These are phyloP conservation scores for Beta corolliflora DNA, from an alignment of 179 eudicot genomes.

Conservation along the genomic window DNA sequence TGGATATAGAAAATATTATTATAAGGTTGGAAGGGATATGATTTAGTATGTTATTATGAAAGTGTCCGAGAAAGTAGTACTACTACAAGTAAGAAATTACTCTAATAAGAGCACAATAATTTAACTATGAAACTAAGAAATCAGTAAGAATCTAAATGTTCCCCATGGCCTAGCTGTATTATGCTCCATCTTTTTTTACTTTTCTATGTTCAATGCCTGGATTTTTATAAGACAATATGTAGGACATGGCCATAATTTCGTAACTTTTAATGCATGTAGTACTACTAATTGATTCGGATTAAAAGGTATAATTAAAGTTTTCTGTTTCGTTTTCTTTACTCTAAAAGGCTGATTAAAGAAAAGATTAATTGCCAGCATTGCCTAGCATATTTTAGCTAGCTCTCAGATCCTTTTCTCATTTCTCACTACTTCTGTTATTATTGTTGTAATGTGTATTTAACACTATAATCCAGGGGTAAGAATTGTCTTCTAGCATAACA, in stretches of 20 bases:
- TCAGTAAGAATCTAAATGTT: slow-evolving; percentile 19
- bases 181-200: slow-evolving; percentile 28
- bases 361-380: neutral
- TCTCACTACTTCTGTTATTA: neutral
- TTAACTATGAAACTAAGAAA: neutral
- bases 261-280: slow-evolving; percentile 31
- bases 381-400: neutral
- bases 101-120: neutral
- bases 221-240: slow-evolving; percentile 6
- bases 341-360: slow-evolving; percentile 24
- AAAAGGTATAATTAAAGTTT: slow-evolving; percentile 32
- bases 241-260: slow-evolving; percentile 12
- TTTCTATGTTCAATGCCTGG: slow-evolving; percentile 18
- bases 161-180: slow-evolving; percentile 30
- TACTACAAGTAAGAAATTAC: too few species aligned
- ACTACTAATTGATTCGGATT: slow-evolving; percentile 21
- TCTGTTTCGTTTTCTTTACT: slow-evolving; percentile 32
- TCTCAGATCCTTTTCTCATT: neutral
- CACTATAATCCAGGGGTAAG: neutral
- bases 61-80: too few species aligned
- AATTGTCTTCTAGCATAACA: slow-evolving; percentile 14
- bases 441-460: neutral
- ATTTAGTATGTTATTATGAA: too few species aligned
- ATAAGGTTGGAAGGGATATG: too few species aligned
- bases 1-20: too few species aligned